These are phyloP conservation scores for Ogataea ganodermae DNA, from an alignment of 805 yeast genomes.

Conservation along the genomic window DNA sequence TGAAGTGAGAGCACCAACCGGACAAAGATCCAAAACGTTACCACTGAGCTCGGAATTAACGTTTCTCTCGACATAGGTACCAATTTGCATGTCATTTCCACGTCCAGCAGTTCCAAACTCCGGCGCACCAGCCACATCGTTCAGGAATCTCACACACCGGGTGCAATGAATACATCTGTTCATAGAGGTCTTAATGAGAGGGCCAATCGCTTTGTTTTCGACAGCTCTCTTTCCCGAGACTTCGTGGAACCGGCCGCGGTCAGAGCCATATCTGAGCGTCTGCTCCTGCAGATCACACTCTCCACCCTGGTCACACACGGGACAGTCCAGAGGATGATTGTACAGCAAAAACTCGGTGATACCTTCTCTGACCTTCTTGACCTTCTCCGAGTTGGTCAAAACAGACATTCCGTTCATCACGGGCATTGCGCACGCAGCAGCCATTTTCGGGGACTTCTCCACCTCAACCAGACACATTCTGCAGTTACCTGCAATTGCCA, in stretches of 20 bases:
- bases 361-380: constrained; percentile 82
- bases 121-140: constrained; percentile 91
- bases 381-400: constrained; percentile 74
- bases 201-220: constrained; percentile 89
- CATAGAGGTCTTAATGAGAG: constrained; percentile 86
- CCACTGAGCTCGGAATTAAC: constrained; percentile 84
- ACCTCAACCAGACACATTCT: constrained; percentile 92
- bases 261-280: constrained; percentile 78
- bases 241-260: constrained; percentile 83
- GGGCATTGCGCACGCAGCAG: constrained; percentile 91
- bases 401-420: constrained; percentile 90
- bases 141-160: constrained; percentile 85
- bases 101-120: constrained; percentile 88
- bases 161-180: constrained; percentile 93
- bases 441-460: constrained; percentile 85
- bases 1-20: constrained; percentile 88
- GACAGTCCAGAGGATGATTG: constrained; percentile 91
- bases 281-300: constrained; percentile 93
- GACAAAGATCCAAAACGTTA: constrained; percentile 84
- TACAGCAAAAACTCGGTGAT: constrained; percentile 86
- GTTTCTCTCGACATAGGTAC: constrained; percentile 84
- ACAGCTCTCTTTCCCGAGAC: constrained; percentile 85
- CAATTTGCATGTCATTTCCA: constrained; percentile 91
- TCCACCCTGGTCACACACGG: constrained; percentile 93
- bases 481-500: constrained; percentile 90